These are phyloP conservation scores for Exsudoporus floridanus DNA, from an alignment of 1,284 basidiomycete species.

Conservation along the genomic window DNA sequence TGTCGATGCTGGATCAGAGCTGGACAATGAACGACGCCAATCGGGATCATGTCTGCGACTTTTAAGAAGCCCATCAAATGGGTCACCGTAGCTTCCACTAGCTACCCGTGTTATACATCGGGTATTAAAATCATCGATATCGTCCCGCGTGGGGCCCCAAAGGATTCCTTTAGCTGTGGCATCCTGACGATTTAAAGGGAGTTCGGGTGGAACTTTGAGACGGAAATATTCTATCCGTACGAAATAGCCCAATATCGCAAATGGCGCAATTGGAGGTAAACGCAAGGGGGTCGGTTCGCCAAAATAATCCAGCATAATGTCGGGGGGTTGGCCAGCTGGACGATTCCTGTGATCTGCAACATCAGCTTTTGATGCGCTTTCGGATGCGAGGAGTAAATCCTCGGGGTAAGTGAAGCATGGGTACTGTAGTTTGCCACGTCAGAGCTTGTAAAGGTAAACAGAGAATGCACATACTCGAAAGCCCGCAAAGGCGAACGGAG, in stretches of 20 bases:
- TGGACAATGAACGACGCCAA: constrained; percentile 27
- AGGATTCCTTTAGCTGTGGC: constrained; percentile 24
- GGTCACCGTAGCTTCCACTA: constrained; percentile 18
- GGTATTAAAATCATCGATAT: constrained; percentile 43
- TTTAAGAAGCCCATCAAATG: constrained; percentile 26
- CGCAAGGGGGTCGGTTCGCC: constrained; percentile 35
- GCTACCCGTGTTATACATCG: constrained; percentile 42
- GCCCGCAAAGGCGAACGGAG: constrained; percentile 47
- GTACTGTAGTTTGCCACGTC: constrained; percentile 30
- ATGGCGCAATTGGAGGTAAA: constrained; percentile 44
- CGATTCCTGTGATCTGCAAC: constrained; percentile 16
- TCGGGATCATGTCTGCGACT: constrained; percentile 36
- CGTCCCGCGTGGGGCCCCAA: constrained; percentile 44
- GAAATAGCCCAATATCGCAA: constrained; percentile 49
- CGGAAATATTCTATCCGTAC: constrained; percentile 39
- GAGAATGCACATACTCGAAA: constrained; percentile 43
- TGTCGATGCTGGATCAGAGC: neutral
- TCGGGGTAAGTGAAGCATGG: constrained; percentile 34
- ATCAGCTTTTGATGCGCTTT: neutral
- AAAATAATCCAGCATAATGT: constrained; percentile 42
- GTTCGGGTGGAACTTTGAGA: constrained; percentile 40
- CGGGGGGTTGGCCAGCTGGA: constrained; percentile 29
- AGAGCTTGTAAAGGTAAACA: constrained; percentile 3
- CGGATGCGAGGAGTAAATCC: constrained; percentile 16
- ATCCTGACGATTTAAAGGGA: constrained; percentile 31